A percentile compares a stretch with the other conserved stretches of the same genome.
Conservation (phyloP, 805 yeast species). For the Zygoascus bituminiphila region DNA sequence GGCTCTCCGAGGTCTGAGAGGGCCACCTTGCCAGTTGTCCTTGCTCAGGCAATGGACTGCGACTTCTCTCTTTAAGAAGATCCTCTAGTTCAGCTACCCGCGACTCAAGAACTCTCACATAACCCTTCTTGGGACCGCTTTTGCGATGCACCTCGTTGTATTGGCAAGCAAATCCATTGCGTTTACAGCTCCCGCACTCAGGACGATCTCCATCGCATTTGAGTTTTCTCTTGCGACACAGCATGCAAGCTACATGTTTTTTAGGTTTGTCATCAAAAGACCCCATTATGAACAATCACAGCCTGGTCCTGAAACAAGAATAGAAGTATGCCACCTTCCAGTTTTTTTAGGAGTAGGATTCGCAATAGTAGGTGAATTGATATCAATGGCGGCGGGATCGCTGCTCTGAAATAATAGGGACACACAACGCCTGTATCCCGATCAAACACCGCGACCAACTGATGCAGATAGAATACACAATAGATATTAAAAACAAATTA, state of each 20-base stretch:
- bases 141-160: conserved; percentile 25
- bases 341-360: too few species aligned
- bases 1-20: background rate
- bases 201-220: conserved; percentile 29
- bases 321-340: too few species aligned
- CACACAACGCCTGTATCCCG: too few species aligned
- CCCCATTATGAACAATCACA: background rate
- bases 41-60: too few species aligned
- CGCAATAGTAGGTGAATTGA: too few species aligned
- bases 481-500: too few species aligned
- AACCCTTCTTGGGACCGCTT: conserved; percentile 29
- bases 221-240: conserved; percentile 28
- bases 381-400: too few species aligned
- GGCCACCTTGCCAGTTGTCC: too few species aligned
- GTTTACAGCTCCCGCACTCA: conserved; percentile 26
- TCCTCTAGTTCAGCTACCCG: conserved; percentile 23
- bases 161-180: conserved; percentile 23
- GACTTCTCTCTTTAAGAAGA: background rate
- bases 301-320: too few species aligned
- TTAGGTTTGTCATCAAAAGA: background rate
- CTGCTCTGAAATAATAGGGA: too few species aligned
- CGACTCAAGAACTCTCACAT: conserved; percentile 26
- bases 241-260: conserved; percentile 25
- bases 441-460: too few species aligned
- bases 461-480: too few species aligned